Evolutionary conservation across 169 alveolate species (phyloP).

Genomic region (Eimeria necatrix): DNA sequence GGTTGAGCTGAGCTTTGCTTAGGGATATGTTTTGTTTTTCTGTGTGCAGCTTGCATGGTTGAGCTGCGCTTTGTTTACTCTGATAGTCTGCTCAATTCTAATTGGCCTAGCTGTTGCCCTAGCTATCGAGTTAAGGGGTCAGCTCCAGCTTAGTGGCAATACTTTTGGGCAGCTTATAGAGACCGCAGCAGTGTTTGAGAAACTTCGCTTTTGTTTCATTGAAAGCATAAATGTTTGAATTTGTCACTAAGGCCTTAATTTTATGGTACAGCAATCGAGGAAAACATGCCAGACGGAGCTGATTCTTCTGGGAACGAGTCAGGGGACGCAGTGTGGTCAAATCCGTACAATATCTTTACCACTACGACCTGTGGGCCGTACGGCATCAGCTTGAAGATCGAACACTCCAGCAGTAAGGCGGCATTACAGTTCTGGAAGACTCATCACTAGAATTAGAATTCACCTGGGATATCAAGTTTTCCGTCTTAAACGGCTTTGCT

Average conservation of each 20-base stretch:
- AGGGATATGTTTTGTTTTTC: not conserved
- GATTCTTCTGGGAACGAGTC: not conserved
- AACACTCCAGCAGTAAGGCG: constrained; percentile 76
- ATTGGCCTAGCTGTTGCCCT: constrained; percentile 50
- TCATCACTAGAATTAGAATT: no score
- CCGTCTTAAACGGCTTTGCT: no score
- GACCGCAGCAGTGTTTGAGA: no score
- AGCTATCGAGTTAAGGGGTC: constrained; percentile 25
- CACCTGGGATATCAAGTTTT: no score
- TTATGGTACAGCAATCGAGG: constrained; percentile 49
- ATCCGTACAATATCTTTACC: constrained; percentile 69
- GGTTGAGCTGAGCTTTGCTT: constrained; percentile 60
- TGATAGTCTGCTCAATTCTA: not conserved
- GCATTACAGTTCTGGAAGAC: not conserved
- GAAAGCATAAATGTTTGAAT: no score
- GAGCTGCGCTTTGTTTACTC: constrained; percentile 57
- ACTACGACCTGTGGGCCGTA: constrained; percentile 78
- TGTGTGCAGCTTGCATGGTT: constrained; percentile 73
- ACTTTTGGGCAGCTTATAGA: not conserved
- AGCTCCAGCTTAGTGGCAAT: not conserved
- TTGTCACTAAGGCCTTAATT: not conserved
- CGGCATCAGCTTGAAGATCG: constrained; percentile 69
- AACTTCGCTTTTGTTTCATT: no score
- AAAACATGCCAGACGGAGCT: constrained; percentile 17
- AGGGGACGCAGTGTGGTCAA: constrained; percentile 48